Evolutionary conservation across 257 asterid species (phyloP), one percentile per base, ranked within the genome.

Genomic region (Lavandula angustifolia): DNA sequence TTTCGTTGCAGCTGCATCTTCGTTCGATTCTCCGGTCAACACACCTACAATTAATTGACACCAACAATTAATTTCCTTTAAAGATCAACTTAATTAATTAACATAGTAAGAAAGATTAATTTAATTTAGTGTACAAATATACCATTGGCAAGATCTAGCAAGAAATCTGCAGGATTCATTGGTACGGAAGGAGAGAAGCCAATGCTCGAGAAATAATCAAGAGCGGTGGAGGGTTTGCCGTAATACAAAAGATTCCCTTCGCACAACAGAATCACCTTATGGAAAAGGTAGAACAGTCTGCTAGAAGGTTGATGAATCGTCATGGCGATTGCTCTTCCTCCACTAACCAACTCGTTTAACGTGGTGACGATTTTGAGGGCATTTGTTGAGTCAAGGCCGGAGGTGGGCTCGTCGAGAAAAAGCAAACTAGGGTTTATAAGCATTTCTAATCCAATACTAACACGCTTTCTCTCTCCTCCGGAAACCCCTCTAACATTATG

Each of bases 241-340:
- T 67, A 87, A 55, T 81, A 89, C 65, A 87, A 17, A 1, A 82
- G 80, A 32, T 80, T 81, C 17, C 95, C 97, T 52, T 89, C 95
- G 1, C 85, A 80, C 63, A 87, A 63, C 66, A 89, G 5, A 7
- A 89, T 65, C 0, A 89, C 86, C 78, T 85, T 87, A 38, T 89
- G 94, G 58, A 87, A 89, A 87, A 81, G 75, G 44, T 89, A 84
- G 57, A 69, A 89, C 46, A 89, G 46, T 67, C 89, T 74, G 38
- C 95, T 87, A 5, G 95, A 87, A 22, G 97, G 97, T 52, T 89
- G 95, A 43, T 89, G 97, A 46, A 89, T 85, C 7, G 97, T 85
- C 91, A 87, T 89, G 6, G 73, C 83, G 6, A 85, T 41, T 0
- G 97, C 85, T 60, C 94, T 68, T 0, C 94, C 94, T 1, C 85